Evolutionary conservation across 2,329 filamentous ascomycete species (phyloP).

Genomic region (Pseudogymnoascus sp.): DNA sequence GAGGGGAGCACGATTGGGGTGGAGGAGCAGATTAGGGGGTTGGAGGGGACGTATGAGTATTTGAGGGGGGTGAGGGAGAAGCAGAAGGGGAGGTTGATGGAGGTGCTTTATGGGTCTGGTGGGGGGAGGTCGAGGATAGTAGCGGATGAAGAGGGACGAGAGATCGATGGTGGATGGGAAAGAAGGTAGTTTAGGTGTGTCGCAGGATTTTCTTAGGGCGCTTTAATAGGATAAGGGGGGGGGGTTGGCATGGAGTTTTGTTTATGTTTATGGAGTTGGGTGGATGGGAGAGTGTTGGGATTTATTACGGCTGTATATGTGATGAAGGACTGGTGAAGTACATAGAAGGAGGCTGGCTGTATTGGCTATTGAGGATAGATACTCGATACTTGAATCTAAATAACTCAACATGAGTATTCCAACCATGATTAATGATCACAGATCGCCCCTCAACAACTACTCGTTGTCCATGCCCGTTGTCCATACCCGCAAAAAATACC

Average conservation of each 20-base stretch:
- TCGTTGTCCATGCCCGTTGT: no score
- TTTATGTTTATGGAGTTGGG: background rate
- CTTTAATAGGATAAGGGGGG: background rate
- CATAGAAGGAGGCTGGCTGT: background rate
- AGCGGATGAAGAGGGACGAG: background rate
- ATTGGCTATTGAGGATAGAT: background rate
- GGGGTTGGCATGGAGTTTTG: background rate
- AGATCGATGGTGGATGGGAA: conserved; percentile 8
- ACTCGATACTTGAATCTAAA: background rate
- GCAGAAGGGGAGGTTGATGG: conserved; percentile 77
- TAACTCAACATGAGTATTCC: background rate
- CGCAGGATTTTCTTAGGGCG: background rate
- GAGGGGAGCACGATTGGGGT: conserved; percentile 64
- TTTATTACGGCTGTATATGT: conserved; percentile 1
- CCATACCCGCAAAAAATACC: background rate
- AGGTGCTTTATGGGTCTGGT: conserved; percentile 58
- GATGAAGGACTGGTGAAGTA: background rate
- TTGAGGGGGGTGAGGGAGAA: conserved; percentile 65
- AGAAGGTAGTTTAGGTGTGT: background rate
- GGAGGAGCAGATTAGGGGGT: conserved; percentile 75
- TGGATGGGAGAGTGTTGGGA: background rate
- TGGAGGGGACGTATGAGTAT: conserved; percentile 72
- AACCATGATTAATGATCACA: background rate
- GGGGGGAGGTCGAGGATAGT: conserved; percentile 12
- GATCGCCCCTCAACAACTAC: background rate